Evolutionary conservation across 495 filamentous ascomycete genomes (phyloP).

Genomic region (Penicillium fimorum): DNA sequence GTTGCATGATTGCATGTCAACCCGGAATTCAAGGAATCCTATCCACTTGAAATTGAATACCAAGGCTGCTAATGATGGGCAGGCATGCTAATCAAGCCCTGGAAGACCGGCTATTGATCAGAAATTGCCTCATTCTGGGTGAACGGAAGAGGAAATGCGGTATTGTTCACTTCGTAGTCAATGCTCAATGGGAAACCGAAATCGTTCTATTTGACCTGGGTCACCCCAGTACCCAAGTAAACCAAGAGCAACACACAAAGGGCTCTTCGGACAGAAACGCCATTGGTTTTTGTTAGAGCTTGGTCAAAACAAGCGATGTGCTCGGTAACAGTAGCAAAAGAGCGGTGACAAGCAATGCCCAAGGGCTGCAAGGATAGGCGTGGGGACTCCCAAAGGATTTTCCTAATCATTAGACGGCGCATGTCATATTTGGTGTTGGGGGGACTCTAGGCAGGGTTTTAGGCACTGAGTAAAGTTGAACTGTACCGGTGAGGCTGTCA

Average conservation of each 20-base stretch:
- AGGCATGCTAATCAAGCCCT: background rate
- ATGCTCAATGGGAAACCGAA: background rate
- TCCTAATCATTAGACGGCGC: background rate
- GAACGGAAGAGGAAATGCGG: background rate
- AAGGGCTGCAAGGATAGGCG: background rate
- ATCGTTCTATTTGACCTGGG: background rate
- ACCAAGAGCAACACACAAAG: background rate
- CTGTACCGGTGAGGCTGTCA: background rate
- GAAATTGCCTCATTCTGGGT: background rate
- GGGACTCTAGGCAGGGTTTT: background rate
- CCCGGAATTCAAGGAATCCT: background rate
- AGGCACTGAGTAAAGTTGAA: background rate
- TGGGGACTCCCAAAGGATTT: too few species aligned
- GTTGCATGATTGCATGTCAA: constrained; percentile 4
- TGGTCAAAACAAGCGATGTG: background rate
- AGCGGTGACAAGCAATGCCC: constrained; percentile 10
- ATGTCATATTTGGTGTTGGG: background rate
- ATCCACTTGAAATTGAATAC: background rate
- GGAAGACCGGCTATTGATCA: too few species aligned
- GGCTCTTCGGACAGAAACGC: background rate
- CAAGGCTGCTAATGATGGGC: background rate
- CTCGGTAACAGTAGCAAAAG: background rate
- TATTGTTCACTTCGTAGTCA: background rate
- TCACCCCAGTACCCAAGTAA: background rate
- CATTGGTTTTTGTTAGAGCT: background rate